Evolutionary conservation across 73 alveolate species (phyloP).

Genomic region (Diophrys sp.): DNA sequence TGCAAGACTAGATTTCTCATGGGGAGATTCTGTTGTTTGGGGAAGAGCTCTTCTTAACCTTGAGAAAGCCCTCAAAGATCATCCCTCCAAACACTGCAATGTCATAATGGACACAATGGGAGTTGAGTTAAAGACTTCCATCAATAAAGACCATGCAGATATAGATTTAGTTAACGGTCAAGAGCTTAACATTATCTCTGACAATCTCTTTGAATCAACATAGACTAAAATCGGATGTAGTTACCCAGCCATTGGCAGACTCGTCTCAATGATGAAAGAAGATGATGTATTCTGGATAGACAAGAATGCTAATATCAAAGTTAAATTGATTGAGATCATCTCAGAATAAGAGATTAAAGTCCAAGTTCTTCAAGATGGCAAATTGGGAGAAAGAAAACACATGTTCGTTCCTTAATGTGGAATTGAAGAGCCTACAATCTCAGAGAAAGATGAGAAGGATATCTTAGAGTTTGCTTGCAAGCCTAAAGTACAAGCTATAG

Average conservation of each 20-base stretch:
- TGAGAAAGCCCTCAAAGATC: not conserved
- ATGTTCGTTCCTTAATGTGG: conserved; percentile 12
- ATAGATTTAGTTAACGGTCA: conserved; percentile 22
- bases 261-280: conserved; percentile 18
- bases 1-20: not conserved
- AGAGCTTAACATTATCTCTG: conserved; percentile 12
- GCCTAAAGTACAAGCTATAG: conserved; percentile 5
- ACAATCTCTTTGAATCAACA: conserved; percentile 1
- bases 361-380: not conserved
- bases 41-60: not conserved
- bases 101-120: conserved; percentile 70
- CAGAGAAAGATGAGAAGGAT: conserved; percentile 24
- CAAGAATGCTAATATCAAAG: conserved; percentile 5
- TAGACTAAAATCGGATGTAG: not conserved
- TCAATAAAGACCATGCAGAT: conserved; percentile 33
- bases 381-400: conserved; percentile 8
- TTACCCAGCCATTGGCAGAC: conserved; percentile 3
- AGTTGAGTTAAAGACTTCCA: conserved; percentile 60
- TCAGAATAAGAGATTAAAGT: conserved; percentile 5
- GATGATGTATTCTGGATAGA: conserved; percentile 17
- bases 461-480: conserved; percentile 13
- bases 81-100: not conserved
- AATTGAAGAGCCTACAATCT: conserved; percentile 1
- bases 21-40: not conserved
- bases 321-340: conserved; percentile 14